Base-by-base conservation (phyloP, 1,284 basidiomycete species). In the Ustanciosporium gigantosporum region DNA sequence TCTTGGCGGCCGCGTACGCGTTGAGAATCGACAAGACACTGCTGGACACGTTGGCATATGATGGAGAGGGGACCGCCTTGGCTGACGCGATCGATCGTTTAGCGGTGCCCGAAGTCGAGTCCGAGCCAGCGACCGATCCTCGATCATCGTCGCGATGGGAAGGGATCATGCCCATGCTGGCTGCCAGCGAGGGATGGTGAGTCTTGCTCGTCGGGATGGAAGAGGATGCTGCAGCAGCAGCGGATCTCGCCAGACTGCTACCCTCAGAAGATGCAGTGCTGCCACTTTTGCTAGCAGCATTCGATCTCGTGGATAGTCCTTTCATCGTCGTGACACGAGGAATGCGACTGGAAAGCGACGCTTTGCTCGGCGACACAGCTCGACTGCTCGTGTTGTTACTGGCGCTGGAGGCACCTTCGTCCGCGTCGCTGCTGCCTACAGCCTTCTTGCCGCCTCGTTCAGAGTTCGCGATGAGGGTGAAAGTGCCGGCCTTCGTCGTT, bases 1-100 rank as follows among this genome's bases (percentile, higher is more conserved):
- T 74, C 62, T 74, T 74, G n/a, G 71, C 71, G 23, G 61, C 66
- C 5, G 65, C 59, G 42, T 74, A 74, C 3, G 71, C 67, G 23
- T 70, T 73, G 36, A 74, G 53, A 14, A 74, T 74, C 3, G 70
- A 53, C 1, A 66, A 36, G 11, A 74, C 27, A n/a, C 50, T 56
- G 41, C 47, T 55, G 21, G 59, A 62, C 11, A 62, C 52, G 4
- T 51, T 47, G 15, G 52, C 21, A 19, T 27, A 37, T 20, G 16
- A 38, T 11, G 67, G 51, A 31, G 66, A 70, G 2, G 52, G 31
- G 7, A 49, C 43, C 5, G 46, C 25, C 38, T 55, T 55, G 25
- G 45, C 40, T 15, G 57, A 53, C 1, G 40, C 21, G 11, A 40
- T 36, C 24, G 37, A 45, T 25, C 47, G 45, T 38, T 51, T 48